Base-by-base conservation (phyloP, 371 early-diverging fungal genomes). In the Actinomucor elegans region DNA sequence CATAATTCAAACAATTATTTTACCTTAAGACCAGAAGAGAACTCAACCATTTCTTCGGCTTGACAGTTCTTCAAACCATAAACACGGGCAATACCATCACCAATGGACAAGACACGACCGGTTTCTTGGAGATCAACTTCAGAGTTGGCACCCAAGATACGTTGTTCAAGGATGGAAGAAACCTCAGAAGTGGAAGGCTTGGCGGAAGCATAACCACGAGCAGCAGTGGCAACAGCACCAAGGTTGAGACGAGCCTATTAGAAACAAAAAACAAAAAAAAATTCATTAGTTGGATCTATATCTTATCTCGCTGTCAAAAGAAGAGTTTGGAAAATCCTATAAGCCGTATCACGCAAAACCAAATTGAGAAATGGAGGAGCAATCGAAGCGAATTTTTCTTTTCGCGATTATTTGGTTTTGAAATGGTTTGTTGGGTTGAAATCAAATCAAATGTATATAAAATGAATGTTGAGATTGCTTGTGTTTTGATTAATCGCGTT, bases 61-160 rank as follows among this genome's bases (percentile, higher is more conserved):
- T 97, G 95, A 67, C 87, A 85, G 80, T 97, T 97, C 85, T 91
- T 92, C 71, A 97, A 82, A 55, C 97, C 97, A 57, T 94, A 95
- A 59, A 97, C 94, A 88, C 96, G 94, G 63, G 96, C 97, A 80
- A 97, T 96, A 94, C 97, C 97, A 79, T 97, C 97, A 88, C 97
- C 97, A 68, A 97, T 93, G 69, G 96, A 94, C 71, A 97, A 81
- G 58, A 97, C 97, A 71, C 97, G 92, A 59, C 97, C 97, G 51
- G 96, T 96, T 82, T 96, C 96, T 75, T 93, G 89, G 64, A 96
- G 84, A 67, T 96, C 95, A 66, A 86, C 82, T 64, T 80, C 77
- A 63, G 79, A 70, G 78, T 79, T 71, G 58, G 89, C 80, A 58
- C 94, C 94, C 55, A 89, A 84, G 76, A 96, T 96, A 63, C 95